phyloP scores from a whole-genome alignment of 2,329 filamentous ascomycete species.

The Sporothrix dimorphospora region DNA sequence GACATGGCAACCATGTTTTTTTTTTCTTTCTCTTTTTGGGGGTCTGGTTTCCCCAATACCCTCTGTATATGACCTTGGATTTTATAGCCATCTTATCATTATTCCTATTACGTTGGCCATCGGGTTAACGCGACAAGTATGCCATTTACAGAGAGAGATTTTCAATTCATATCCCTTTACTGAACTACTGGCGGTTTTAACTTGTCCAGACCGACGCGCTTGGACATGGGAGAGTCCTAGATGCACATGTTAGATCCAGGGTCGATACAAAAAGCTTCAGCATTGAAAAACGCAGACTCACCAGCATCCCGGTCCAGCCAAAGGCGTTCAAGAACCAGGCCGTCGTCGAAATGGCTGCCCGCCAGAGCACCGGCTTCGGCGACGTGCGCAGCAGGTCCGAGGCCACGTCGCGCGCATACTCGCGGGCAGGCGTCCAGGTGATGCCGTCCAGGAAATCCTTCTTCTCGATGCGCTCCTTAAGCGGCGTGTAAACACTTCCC shows the following conservation, averaged over 20 bases:
- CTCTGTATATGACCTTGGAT: too few species aligned
- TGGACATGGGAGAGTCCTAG: conserved; percentile 19
- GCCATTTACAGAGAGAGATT: too few species aligned
- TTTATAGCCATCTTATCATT: too few species aligned
- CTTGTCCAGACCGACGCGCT: conserved; percentile 17
- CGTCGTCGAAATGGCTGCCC: conserved; percentile 37
- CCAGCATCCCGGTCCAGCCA: conserved; percentile 38
- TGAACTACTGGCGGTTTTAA: neutral
- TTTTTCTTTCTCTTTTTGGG: too few species aligned
- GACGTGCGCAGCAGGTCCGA: conserved; percentile 37
- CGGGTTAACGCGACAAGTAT: too few species aligned
- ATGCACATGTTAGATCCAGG: neutral
- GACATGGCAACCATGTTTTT: too few species aligned
- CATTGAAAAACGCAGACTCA: neutral
- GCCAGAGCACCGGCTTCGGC: conserved; percentile 39
- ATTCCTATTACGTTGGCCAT: too few species aligned
- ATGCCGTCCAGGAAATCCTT: conserved; percentile 37
- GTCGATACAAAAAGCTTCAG: neutral
- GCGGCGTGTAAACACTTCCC: conserved; percentile 37
- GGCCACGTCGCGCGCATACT: conserved; percentile 39
- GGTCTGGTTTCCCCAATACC: too few species aligned
- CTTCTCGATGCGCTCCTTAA: conserved; percentile 37
- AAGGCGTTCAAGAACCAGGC: conserved; percentile 39
- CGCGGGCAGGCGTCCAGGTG: conserved; percentile 36
- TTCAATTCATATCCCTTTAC: neutral